Evolutionary conservation across 2,329 filamentous ascomycete species (phyloP), one percentile per base, ranked within the genome.

Genomic region (Ilyonectria destructans): DNA sequence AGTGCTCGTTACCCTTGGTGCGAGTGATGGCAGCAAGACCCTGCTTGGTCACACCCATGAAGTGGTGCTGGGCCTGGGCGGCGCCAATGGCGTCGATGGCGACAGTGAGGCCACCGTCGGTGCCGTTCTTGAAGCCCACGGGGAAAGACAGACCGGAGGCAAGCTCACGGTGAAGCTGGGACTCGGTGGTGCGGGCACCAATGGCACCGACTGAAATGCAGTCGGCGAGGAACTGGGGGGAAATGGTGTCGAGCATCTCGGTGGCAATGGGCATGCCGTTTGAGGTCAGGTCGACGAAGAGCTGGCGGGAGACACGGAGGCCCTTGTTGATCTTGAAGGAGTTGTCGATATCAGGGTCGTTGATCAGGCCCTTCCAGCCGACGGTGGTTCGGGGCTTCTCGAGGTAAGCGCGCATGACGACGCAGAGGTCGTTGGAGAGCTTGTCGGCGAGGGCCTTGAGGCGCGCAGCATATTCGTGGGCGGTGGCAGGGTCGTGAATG

Each of bases 261-360:
- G 91, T 95, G 65, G 96, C 96, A 81, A 99, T 97, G 67, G 96
- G 96, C 89, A 99, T 95, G 75, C 96, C 96, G 71, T 88, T 87
- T 69, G 87, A 87, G 40, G 96, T 99, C 69, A 99, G 87, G 79
- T 98, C 95, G 76, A 92, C 90, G 86, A 98, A 99, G 79, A 99
- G 88, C 85, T 97, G 92, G 76, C 96, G 90, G n/a, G 93, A 96
- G 65, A 97, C 91, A 33, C 94, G 91, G 64, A 99, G 89, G 60
- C 96, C 96, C 88, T 98, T 98, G 90, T 99, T 99, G 87, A 99
- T 99, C 85, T 97, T 90, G 92, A 93, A 99, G 79, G 92, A 96
- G 81, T 96, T 92, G 82, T 99, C 94, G 81, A 99, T 97, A 78
- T 98, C 95, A 2, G 96, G 96, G 82, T 99, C 96, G 84, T 99